Evolutionary conservation across 257 asterid genomes (phyloP).

Genomic region (Ajuga chamaepitys): DNA sequence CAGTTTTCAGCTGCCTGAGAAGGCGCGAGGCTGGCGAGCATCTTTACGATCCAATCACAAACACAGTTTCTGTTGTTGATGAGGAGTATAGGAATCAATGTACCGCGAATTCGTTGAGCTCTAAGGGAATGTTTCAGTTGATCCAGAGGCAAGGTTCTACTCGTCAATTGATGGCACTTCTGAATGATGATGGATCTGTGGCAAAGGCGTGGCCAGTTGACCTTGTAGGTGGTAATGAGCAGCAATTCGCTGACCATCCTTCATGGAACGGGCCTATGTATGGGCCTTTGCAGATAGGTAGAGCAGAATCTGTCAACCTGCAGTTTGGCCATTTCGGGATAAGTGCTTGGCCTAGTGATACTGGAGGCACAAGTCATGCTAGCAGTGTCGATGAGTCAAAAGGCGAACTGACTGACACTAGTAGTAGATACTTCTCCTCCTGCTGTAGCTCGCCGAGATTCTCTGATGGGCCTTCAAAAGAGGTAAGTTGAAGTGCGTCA

Average conservation of each 20-base stretch:
- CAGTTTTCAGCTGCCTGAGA: constrained; percentile 88
- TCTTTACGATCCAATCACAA: constrained; percentile 69
- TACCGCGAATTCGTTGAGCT: constrained; percentile 79
- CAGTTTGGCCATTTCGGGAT: constrained; percentile 95
- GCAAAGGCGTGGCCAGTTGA: constrained; percentile 99
- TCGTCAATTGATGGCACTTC: constrained; percentile 92
- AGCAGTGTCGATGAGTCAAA: constrained; percentile 84
- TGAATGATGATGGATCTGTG: constrained; percentile 91
- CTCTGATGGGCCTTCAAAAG: constrained; percentile 82
- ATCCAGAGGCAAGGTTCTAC: constrained; percentile 90
- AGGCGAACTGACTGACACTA: constrained; percentile 79
- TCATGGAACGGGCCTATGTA: constrained; percentile 55
- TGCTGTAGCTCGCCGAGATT: constrained; percentile 91
- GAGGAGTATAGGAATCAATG: constrained; percentile 96
- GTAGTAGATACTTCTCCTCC: constrained; percentile 81
- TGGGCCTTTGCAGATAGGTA: constrained; percentile 76
- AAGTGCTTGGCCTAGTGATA: constrained; percentile 92
- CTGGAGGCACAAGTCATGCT: constrained; percentile 86
- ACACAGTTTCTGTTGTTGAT: constrained; percentile 61
- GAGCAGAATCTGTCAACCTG: constrained; percentile 82
- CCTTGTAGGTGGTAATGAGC: constrained; percentile 39
- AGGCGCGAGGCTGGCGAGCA: constrained; percentile 80
- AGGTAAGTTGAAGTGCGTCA: constrained; percentile 35
- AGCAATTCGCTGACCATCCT: constrained; percentile 31
- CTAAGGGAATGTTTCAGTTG: constrained; percentile 96